Base-by-base conservation (phyloP, 2,329 filamentous ascomycete genomes). In the Ceratocystis eucalypticola region DNA sequence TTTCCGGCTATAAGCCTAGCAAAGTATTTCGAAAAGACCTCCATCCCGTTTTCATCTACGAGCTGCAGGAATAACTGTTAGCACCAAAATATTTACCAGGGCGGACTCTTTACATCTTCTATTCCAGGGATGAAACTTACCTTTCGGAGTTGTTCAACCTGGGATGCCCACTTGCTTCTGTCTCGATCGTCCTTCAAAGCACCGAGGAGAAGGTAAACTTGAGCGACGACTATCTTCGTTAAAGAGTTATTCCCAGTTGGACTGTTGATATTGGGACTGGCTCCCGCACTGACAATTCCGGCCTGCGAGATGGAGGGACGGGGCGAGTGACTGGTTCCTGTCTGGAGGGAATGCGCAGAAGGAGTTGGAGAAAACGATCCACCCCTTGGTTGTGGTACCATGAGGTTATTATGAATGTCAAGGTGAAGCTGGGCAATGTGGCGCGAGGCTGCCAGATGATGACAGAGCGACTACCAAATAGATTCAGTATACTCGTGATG, bases 31-130 rank as follows among this genome's bases (percentile, higher is more conserved):
- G 90, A 87, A 76, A 92, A 96, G 74, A 96, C 91, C 82, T 99
- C 95, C 93, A 99, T 99, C 74, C 92, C 92, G 91, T 96, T 88
- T 73, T 93, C 92, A 84, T 96, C 88, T 79, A 97, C 88, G 75
- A 97, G 86, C 89, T 96, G 70, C n/a, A 69, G 45, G 62, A 45
- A 28, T 3, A 30, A 64, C 10, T 59, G 57, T 48, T 37, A 59
- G 61, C 25, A 61, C 44, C 45, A 37, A 22, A 25, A n/a, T 8
- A 10, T 28, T 48, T 55, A 61, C 37, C 17, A 41, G 53, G 44
- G 64, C 20, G 48, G 17, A 64, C 61, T 15, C 37, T 15, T 15
- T 15, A 41, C 37, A 41, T 41, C 10, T 41, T 15, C 22, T 53
- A 61, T 66, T 45, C 5, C 37, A 25, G 44, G 17, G 55, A 37